These are phyloP conservation scores for Trypanosoma boissoni DNA, from an alignment of 208 protist species.

Conservation along the genomic window DNA sequence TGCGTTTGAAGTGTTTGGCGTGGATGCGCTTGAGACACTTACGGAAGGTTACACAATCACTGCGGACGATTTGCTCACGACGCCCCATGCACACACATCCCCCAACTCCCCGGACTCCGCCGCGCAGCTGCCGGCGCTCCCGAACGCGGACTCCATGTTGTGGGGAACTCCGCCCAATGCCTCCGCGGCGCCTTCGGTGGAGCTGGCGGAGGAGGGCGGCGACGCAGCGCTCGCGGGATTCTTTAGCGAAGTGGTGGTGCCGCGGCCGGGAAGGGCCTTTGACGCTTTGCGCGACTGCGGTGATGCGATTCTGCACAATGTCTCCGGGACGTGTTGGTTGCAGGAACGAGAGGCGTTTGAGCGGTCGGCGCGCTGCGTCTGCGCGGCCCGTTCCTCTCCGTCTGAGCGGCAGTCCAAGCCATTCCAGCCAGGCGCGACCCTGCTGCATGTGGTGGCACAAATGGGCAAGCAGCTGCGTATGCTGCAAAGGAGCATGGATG, in stretches of 20 bases:
- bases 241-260: too few relatives aligned
- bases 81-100: too few relatives aligned
- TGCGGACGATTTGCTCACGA: constrained; percentile 6
- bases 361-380: not conserved
- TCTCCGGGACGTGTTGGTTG: not conserved
- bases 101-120: too few relatives aligned
- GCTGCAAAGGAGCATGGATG: constrained; percentile 24
- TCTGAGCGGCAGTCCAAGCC: constrained; percentile 3
- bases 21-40: constrained; percentile 40
- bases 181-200: not conserved
- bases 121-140: not conserved
- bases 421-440: constrained; percentile 8
- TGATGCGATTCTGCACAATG: not conserved
- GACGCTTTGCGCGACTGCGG: not conserved
- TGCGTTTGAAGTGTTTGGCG: constrained; percentile 29
- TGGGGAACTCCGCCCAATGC: not conserved
- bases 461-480: constrained; percentile 29
- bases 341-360: not conserved
- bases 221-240: too few relatives aligned
- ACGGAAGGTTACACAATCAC: constrained; percentile 22
- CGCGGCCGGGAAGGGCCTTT: not conserved
- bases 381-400: not conserved
- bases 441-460: constrained; percentile 24
- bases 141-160: not conserved
- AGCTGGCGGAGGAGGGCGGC: not conserved